Evolutionary conservation across 2,329 filamentous ascomycete species (phyloP), one percentile per base, ranked within the genome.

Genomic region (Ophiostoma tasmaniense): DNA sequence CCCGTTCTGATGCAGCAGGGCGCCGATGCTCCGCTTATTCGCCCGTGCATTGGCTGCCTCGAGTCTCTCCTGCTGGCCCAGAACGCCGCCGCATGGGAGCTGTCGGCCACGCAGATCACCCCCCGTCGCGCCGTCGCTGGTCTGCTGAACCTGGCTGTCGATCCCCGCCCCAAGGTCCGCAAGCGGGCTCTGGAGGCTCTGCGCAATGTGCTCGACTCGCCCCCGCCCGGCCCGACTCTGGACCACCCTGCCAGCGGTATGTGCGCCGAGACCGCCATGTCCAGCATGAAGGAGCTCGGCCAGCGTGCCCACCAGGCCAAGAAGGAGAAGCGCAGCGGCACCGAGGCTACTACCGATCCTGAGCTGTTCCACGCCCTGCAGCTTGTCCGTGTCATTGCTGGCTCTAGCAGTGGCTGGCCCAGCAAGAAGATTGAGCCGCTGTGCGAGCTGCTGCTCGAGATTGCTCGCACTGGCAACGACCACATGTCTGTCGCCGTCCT

Each of bases 401-500:
- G 86, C 2, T 92, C 92, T 5, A 94, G 92, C 70, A 91, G 92
- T 55, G 95, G 95, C 66, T 99, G 95, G 95, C 95, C 95, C 0
- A 97, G 90, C 81, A 92, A 90, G 81, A 97, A 96, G 80, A 96
- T 97, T 68, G 95, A 99, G 79, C 84, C 90, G 2, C 82, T 99
- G 42, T 97, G 93, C 78, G 93, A 98, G 78, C 81, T 97, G 68
- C 81, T 99, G 70, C 86, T 99, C 73, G 88, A 89, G 73, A 96
- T 98, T 71, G 94, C 94, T 37, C 89, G 89, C 76, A 93, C 91
- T 10, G 95, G 88, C 78, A 97, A 96, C 77, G 93, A 98, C 77
- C 96, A 94, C 78, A 89, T 99, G 82, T 96, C 93, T 39, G 96
- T 98, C 89, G 90, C 92, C 13, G 91, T 93, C 0, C 97, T 99